Conservation (phyloP, 495 filamentous ascomycete genomes). For the Podospora australis region DNA sequence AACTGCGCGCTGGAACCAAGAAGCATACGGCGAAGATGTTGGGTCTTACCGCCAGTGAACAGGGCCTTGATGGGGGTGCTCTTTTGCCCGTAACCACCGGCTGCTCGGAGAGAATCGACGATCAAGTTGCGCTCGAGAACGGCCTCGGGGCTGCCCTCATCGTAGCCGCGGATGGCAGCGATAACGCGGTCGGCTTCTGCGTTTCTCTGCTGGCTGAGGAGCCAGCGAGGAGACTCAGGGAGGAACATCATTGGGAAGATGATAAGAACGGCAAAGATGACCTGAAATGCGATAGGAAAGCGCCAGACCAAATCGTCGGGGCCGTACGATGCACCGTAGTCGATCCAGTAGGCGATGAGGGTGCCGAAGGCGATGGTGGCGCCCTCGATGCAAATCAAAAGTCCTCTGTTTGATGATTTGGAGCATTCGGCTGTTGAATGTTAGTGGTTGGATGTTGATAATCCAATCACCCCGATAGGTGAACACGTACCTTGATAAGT, state of each 20-base stretch:
- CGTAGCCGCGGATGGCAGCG: slow-evolving; percentile 57
- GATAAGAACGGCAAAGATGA: slow-evolving; percentile 64
- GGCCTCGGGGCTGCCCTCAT: slow-evolving; percentile 51
- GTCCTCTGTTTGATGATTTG: slow-evolving; percentile 68
- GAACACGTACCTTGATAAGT: slow-evolving; percentile 70
- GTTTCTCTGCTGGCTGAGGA: slow-evolving; percentile 59
- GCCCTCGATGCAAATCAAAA: slow-evolving; percentile 80
- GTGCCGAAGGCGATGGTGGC: slow-evolving; percentile 73
- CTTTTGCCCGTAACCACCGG: slow-evolving; percentile 49
- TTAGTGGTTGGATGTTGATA: not conserved
- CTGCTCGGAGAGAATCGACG: slow-evolving; percentile 56
- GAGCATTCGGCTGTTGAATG: slow-evolving; percentile 50
- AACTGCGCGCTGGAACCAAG: slow-evolving; percentile 59
- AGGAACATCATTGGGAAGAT: slow-evolving; percentile 57
- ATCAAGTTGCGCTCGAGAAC: slow-evolving; percentile 55
- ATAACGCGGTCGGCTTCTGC: slow-evolving; percentile 65
- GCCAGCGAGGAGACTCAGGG: slow-evolving; percentile 73
- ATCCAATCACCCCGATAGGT: no score
- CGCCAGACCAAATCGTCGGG: slow-evolving; percentile 62
- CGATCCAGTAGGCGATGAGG: slow-evolving; percentile 76
- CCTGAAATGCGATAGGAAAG: slow-evolving; percentile 79
- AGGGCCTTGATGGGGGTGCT: slow-evolving; percentile 50
- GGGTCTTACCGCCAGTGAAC: slow-evolving; percentile 56
- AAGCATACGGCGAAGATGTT: slow-evolving; percentile 58
- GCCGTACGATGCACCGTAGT: slow-evolving; percentile 69